These are phyloP conservation scores for Botrytis pseudocinerea DNA, from an alignment of 2,329 filamentous ascomycete genomes.

Conservation along the genomic window DNA sequence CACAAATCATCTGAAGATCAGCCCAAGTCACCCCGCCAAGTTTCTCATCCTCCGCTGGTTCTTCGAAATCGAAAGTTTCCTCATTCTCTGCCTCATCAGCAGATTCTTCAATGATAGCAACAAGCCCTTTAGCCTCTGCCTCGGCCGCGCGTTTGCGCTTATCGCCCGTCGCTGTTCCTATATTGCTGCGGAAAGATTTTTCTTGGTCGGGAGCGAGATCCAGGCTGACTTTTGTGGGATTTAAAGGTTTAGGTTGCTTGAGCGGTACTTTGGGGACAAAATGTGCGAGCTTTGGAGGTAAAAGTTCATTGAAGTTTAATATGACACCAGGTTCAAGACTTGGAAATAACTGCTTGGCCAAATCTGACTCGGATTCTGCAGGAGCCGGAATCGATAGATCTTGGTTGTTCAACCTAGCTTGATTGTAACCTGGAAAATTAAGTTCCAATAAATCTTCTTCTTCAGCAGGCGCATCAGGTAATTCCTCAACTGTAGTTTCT, in stretches of 20 bases:
- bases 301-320: slow-evolving; percentile 77
- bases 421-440: slow-evolving; percentile 47
- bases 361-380: slow-evolving; percentile 70
- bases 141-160: slow-evolving; percentile 60
- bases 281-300: slow-evolving; percentile 76
- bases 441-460: slow-evolving; percentile 41
- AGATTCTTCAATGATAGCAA: slow-evolving; percentile 47
- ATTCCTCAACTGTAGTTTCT: slow-evolving; percentile 28
- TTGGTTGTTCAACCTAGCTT: slow-evolving; percentile 50
- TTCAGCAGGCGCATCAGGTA: slow-evolving; percentile 30
- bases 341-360: slow-evolving; percentile 79
- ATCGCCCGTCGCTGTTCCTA: slow-evolving; percentile 54
- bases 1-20: slow-evolving; percentile 82
- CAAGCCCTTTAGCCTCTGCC: slow-evolving; percentile 50
- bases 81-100: slow-evolving; percentile 46
- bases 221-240: slow-evolving; percentile 84
- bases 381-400: slow-evolving; percentile 66
- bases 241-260: slow-evolving; percentile 78
- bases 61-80: slow-evolving; percentile 53
- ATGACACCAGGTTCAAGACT: slow-evolving; percentile 73
- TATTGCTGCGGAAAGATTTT: slow-evolving; percentile 72
- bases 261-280: slow-evolving; percentile 76
- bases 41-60: slow-evolving; percentile 57
- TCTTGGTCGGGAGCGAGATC: slow-evolving; percentile 87
- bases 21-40: slow-evolving; percentile 74